Conservation (phyloP, 148 eudicot genomes). For the Amaranthus palmeri region DNA sequence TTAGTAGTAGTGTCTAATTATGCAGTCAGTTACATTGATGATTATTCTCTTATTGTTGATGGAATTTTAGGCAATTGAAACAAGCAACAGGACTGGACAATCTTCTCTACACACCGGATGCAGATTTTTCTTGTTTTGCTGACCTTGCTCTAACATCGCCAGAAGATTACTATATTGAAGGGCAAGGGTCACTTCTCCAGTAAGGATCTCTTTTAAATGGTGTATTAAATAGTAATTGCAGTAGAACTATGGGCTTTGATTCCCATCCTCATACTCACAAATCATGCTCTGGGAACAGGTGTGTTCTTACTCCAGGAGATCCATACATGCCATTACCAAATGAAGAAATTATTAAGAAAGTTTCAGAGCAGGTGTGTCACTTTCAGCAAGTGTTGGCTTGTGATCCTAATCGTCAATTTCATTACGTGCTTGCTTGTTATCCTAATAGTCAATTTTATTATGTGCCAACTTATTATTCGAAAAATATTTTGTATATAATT, state of each 20-base stretch:
- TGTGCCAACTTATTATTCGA: neutral
- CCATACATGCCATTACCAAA: constrained; percentile 94
- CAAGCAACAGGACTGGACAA: constrained; percentile 85
- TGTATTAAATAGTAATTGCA: constrained; percentile 4
- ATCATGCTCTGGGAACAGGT: constrained; percentile 47
- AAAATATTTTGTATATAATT: neutral
- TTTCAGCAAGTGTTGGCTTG: neutral
- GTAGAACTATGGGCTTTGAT: neutral
- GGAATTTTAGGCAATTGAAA: constrained; percentile 56
- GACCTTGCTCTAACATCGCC: constrained; percentile 96
- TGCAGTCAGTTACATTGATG: neutral
- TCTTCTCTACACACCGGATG: constrained; percentile 95
- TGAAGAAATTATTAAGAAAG: constrained; percentile 76
- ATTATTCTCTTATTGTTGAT: neutral
- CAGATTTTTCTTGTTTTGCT: constrained; percentile 98
- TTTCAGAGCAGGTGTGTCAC: constrained; percentile 73
- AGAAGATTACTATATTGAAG: constrained; percentile 84
- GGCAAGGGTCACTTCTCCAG: constrained; percentile 98
- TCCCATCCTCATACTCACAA: constrained; percentile 1
- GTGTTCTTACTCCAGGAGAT: constrained; percentile 98
- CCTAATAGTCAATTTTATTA: constrained; percentile 11
- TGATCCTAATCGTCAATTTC: constrained; percentile 10
- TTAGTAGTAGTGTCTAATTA: neutral
- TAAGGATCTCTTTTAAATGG: constrained; percentile 30
- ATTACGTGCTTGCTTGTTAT: neutral